These are phyloP conservation scores for Chalara sp. DNA, from an alignment of 2,329 filamentous ascomycete genomes.

Conservation along the genomic window DNA sequence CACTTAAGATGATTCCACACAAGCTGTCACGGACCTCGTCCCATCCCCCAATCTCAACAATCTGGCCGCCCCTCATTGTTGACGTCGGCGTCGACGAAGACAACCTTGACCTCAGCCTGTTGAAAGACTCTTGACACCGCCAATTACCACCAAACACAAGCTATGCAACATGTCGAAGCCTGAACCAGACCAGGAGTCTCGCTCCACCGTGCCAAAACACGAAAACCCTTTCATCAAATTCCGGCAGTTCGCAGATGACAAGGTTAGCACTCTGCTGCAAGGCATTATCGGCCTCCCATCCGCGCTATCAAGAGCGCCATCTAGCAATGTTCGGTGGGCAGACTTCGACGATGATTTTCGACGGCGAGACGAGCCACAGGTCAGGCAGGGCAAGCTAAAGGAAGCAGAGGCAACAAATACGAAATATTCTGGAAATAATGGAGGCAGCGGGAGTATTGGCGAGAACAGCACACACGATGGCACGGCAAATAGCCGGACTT, in stretches of 20 bases:
- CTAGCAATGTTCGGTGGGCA: conserved; percentile 17
- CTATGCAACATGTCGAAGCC: background rate
- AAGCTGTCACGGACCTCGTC: no score
- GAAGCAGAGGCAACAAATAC: conserved; percentile 16
- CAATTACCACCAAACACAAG: background rate
- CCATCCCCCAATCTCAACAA: no score
- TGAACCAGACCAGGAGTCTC: conserved; percentile 13
- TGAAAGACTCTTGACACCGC: no score
- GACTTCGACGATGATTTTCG: conserved; percentile 21
- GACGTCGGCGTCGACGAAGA: no score
- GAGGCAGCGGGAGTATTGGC: background rate
- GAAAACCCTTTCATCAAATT: conserved; percentile 27
- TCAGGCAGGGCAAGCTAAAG: conserved; percentile 6
- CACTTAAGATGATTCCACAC: no score
- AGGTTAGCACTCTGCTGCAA: conserved; percentile 25
- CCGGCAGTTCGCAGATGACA: conserved; percentile 22
- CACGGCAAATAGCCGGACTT: no score
- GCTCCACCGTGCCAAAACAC: conserved; percentile 9
- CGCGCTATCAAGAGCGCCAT: conserved; percentile 18
- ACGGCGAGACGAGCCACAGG: conserved; percentile 20
- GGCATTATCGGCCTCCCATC: conserved; percentile 27
- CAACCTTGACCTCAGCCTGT: no score
- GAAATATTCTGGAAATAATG: background rate
- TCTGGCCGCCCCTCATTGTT: no score
- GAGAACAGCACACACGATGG: no score